Conservation (phyloP, 768 basidiomycete genomes). For the Saitozyma sp. region DNA sequence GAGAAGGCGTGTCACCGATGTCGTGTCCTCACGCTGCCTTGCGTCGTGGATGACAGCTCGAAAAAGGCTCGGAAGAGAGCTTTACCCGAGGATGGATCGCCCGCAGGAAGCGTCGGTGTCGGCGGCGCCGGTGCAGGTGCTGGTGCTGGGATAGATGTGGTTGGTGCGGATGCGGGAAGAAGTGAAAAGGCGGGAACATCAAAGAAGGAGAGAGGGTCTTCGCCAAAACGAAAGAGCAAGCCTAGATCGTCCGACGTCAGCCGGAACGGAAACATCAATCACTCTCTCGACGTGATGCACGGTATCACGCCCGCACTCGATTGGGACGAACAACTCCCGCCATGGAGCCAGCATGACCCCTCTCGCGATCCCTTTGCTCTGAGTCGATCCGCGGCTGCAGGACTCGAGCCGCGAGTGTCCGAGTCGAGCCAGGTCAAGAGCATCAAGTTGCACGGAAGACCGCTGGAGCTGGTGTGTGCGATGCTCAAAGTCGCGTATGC, state of each 20-base stretch:
- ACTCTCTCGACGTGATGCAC: constrained; percentile 4
- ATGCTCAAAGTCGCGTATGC: constrained; percentile 41
- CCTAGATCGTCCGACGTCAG: not conserved
- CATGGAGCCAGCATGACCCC: not conserved
- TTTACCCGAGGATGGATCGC: not conserved
- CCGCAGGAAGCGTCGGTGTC: not conserved
- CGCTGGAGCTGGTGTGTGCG: constrained; percentile 36
- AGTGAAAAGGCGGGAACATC: too few species aligned
- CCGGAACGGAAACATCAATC: not conserved
- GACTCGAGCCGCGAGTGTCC: too few species aligned
- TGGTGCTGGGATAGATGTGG: not conserved
- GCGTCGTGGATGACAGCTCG: constrained; percentile 40
- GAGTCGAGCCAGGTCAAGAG: constrained; percentile 5
- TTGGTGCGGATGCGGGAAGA: too few species aligned
- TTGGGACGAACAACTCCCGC: too few species aligned
- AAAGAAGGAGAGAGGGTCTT: not conserved
- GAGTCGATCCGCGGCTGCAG: too few species aligned
- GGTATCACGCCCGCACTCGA: too few species aligned
- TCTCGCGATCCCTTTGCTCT: not conserved
- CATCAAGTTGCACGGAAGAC: constrained; percentile 37
- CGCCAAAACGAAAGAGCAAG: not conserved
- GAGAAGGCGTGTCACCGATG: constrained; percentile 48
- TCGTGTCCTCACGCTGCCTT: constrained; percentile 35
- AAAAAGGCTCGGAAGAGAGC: constrained; percentile 5
- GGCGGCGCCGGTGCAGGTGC: not conserved